Percentiles rank a stretch among this genome's conserved stretches.
phyloP scores from a whole-genome alignment of 768 basidiomycete genomes.

The Amyloporia xantha region DNA sequence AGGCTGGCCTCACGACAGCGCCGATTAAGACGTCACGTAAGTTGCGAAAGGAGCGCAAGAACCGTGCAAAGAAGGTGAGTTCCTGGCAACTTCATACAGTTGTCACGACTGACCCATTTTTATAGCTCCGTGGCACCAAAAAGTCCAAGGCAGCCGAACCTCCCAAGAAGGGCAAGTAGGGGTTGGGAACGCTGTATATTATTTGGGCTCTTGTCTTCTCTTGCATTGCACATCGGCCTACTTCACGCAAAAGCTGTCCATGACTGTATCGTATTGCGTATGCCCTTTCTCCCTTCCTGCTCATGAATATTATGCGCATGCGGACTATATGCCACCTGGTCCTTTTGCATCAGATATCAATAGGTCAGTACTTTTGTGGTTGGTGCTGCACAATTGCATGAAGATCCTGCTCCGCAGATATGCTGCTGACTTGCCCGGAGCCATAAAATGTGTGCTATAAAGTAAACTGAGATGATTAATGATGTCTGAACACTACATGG shows the following conservation, averaged over 20 bases:
- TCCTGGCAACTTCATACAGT: neutral
- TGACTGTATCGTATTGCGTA: constrained; percentile 37
- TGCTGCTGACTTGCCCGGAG: too few relatives aligned
- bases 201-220: constrained; percentile 26
- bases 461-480: neutral
- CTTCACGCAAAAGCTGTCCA: constrained; percentile 28
- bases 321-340: constrained; percentile 6
- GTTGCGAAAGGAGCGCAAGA: constrained; percentile 99
- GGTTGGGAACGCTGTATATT: constrained; percentile 22
- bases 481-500: constrained; percentile 14
- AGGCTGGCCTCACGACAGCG: constrained; percentile 71
- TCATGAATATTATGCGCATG: constrained; percentile 31
- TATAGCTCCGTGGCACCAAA: constrained; percentile 88
- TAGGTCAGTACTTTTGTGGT: too few relatives aligned
- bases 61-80: constrained; percentile 95
- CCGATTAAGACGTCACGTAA: constrained; percentile 91
- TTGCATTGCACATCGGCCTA: constrained; percentile 29
- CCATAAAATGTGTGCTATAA: neutral
- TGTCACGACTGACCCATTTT: too few relatives aligned
- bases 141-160: constrained; percentile 91
- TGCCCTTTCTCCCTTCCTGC: constrained; percentile 24
- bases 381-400: too few relatives aligned
- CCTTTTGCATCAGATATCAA: too few relatives aligned
- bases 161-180: constrained; percentile 88
- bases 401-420: too few relatives aligned